phyloP scores from a whole-genome alignment of 202 grass and related monocot genomes.

The Miscanthus sacchariflorus region DNA sequence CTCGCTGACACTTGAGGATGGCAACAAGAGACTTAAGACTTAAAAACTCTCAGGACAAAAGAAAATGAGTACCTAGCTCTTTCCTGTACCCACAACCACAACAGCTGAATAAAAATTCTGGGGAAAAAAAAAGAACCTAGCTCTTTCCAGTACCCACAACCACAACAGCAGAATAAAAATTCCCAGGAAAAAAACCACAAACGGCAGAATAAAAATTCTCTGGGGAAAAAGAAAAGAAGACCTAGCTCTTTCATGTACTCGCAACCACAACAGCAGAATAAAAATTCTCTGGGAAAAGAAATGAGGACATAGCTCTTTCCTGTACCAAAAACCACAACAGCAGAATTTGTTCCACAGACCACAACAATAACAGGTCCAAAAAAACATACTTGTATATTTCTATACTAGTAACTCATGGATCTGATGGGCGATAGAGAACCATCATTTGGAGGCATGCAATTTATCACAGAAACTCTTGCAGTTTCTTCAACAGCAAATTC shows the following conservation, averaged over 20 bases:
- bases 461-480: background rate
- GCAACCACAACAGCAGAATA: background rate
- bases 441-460: background rate
- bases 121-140: background rate
- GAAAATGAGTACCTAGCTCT: background rate
- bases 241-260: background rate
- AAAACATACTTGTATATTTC: background rate
- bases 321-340: background rate
- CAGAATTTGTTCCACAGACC: background rate
- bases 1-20: background rate
- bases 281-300: background rate
- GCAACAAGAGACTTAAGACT: background rate
- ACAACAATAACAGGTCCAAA: background rate
- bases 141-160: background rate
- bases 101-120: background rate
- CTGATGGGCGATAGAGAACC: background rate
- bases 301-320: background rate
- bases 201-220: background rate
- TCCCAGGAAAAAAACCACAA: background rate
- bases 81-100: background rate
- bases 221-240: background rate
- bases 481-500: background rate
- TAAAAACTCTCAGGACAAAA: background rate
- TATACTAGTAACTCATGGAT: background rate
- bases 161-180: background rate